Evolutionary conservation across 768 basidiomycete genomes (phyloP), one percentile per base, ranked within the genome.

Genomic region (Phaffia tasmanica): DNA sequence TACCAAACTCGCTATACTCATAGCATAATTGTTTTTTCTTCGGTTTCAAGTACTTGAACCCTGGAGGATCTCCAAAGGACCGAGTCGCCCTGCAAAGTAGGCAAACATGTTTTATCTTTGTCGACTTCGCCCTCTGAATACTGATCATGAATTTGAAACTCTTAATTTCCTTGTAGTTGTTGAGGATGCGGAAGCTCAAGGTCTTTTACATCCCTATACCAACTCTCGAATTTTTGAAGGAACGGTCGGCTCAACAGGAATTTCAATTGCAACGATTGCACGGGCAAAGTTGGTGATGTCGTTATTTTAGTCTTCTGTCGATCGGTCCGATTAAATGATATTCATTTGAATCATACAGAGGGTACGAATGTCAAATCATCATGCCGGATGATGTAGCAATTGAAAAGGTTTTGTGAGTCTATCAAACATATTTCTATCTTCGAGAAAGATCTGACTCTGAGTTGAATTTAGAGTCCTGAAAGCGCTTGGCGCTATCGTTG

Each of bases 41-140:
- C 18, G 11, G 65, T 30, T 64, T 62, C 14, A 71, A 98, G 90
- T 99, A 86, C 74, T 75, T 98, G 68, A 99, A 99, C 76, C 94
- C 95, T 0, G 94, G 94, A 29, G 95, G 95, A 50, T 97, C 93
- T 63, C 88, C 97, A 59, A 99, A 99, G 76, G 95, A 99, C 76
- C 84, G 95, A 35, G 94, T 98, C n/a, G 94, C 93, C 0, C 75
- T 97, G 68, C 83, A 85, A 75, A 89, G 93, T 95, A 73, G 68
- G 83, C 71, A 21, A 29, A 57, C 53, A 4, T 42, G 27, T n/a
- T 49, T 19, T 11, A n/a, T 23, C 57, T 27, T 23, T 27, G 48
- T 48, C 4, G 5, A n/a, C 47, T 23, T 19, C 16, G 21, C 30
- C n/a, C 65, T 57, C 2, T 29, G 23, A 27, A 14, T 54, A 27